phyloP scores from a whole-genome alignment of 495 filamentous ascomycete species.

The Xylaria flabelliformis region DNA sequence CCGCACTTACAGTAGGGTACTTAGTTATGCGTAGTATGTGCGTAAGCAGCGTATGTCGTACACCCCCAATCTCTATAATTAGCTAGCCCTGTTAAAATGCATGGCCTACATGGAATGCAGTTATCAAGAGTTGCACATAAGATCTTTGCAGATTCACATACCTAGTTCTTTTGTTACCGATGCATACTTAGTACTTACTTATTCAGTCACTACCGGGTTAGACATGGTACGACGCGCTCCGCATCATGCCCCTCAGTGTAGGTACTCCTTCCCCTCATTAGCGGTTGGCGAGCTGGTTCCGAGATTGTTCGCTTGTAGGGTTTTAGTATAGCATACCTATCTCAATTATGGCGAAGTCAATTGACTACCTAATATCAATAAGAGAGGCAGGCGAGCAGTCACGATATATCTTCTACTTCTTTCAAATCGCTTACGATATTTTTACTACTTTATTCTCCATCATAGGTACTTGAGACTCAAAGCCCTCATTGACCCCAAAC shows the following conservation, averaged over 20 bases:
- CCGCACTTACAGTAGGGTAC: background rate
- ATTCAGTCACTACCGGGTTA: background rate
- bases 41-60: background rate
- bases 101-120: background rate
- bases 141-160: background rate
- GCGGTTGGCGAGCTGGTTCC: background rate
- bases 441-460: background rate
- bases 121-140: background rate
- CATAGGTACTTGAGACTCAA: background rate
- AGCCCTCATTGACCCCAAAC: background rate
- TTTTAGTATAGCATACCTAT: background rate
- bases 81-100: background rate
- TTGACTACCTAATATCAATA: background rate
- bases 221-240: background rate
- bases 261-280: background rate
- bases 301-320: background rate
- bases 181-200: too few relatives aligned
- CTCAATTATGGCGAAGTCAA: background rate
- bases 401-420: background rate
- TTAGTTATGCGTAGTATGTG: background rate
- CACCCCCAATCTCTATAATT: conserved; percentile 26
- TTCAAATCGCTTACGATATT: background rate
- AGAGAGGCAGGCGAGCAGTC: background rate
- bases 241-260: background rate
- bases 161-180: background rate